A percentile compares a stretch with the other conserved stretches of the same genome.
Evolutionary conservation across 495 filamentous ascomycete species (phyloP).

Genomic region (Neurospora hispaniola): DNA sequence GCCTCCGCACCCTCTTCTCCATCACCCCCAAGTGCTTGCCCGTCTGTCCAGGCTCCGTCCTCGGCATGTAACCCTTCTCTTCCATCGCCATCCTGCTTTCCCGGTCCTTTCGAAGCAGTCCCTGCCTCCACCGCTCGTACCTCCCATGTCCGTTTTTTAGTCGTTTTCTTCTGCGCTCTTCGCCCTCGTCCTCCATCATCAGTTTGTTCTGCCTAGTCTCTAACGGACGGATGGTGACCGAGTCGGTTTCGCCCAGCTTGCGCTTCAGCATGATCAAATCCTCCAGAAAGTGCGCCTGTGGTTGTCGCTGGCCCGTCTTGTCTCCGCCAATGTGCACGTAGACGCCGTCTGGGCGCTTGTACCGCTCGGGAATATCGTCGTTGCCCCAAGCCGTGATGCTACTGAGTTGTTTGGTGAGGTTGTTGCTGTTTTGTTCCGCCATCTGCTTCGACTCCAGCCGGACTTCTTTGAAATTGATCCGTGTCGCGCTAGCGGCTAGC

Average conservation of each 20-base stretch:
- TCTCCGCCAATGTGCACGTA: constrained; percentile 25
- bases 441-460: constrained; percentile 8
- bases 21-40: constrained; percentile 5
- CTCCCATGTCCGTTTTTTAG: constrained; percentile 15
- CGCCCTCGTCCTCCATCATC: constrained; percentile 22
- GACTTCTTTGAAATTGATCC: constrained; percentile 33
- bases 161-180: constrained; percentile 20
- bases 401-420: neutral
- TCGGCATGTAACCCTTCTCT: constrained; percentile 10
- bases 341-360: constrained; percentile 22
- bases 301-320: constrained; percentile 25
- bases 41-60: constrained; percentile 9
- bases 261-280: constrained; percentile 39
- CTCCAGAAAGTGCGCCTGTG: constrained; percentile 36
- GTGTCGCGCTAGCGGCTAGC: constrained; percentile 44
- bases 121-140: constrained; percentile 16
- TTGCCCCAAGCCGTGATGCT: neutral
- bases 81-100: constrained; percentile 1
- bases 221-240: constrained; percentile 36
- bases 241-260: constrained; percentile 43
- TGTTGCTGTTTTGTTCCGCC: constrained; percentile 2
- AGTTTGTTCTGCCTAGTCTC: constrained; percentile 28
- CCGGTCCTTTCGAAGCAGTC: constrained; percentile 8
- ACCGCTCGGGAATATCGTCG: constrained; percentile 21
- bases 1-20: neutral